Evolutionary conservation across 192 early-diverging fungal genomes (phyloP).

Genomic region (Rhizophagus clarus): DNA sequence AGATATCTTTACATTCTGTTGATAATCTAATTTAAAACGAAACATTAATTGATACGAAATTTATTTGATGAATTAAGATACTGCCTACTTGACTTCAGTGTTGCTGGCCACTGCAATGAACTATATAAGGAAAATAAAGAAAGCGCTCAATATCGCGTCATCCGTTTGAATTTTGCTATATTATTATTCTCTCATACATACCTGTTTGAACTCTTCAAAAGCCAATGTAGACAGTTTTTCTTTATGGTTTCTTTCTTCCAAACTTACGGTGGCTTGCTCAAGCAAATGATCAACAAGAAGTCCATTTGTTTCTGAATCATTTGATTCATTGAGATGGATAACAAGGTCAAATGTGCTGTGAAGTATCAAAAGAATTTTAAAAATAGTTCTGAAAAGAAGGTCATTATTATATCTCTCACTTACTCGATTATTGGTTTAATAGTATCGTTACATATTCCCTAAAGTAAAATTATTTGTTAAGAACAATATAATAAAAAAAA

Average conservation of each 20-base stretch:
- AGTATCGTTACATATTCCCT: not conserved
- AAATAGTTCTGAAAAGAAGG: not conserved
- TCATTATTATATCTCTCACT: not conserved
- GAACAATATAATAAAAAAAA: not conserved
- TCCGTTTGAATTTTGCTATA: not conserved
- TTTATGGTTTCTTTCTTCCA: not conserved
- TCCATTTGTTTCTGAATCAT: not conserved
- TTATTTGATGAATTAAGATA: not conserved
- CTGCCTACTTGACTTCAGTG: constrained; percentile 4
- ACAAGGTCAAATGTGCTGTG: constrained; percentile 23
- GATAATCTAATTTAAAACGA: constrained; percentile 6
- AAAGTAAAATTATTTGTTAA: not conserved
- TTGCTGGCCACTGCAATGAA: constrained; percentile 12
- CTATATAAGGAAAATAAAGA: not conserved
- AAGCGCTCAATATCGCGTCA: not conserved
- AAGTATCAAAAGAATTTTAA: not conserved
- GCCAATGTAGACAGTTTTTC: not conserved
- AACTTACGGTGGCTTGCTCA: not conserved
- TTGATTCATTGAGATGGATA: not conserved
- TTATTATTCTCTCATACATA: not conserved
- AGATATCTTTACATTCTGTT: constrained; percentile 23
- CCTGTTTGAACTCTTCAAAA: constrained; percentile 14
- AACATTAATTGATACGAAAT: too few relatives aligned
- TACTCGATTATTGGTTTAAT: constrained; percentile 22
- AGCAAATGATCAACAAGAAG: constrained; percentile 9